A percentile compares a stretch with the other conserved stretches of the same genome.
Conservation (phyloP, 257 asterid species). For the Plantago elongata region DNA sequence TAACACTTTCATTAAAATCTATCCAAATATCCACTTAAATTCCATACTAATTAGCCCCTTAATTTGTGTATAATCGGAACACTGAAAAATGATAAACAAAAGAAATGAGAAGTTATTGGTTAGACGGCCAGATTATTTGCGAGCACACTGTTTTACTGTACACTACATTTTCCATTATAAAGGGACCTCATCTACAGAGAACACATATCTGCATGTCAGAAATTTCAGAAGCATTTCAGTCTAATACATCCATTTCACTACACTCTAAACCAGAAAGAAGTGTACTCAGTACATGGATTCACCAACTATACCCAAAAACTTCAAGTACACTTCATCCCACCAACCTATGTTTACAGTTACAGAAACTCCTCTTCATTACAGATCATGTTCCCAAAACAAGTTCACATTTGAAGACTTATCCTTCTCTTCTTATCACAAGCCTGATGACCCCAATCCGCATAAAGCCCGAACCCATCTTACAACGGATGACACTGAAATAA, state of each 20-base stretch:
- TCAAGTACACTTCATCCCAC: conserved; percentile 42
- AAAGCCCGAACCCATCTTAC: background rate
- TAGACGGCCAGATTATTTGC: too few species aligned
- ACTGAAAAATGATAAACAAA: too few species aligned
- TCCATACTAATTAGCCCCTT: too few species aligned
- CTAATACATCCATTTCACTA: too few species aligned
- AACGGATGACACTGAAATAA: conserved; percentile 54
- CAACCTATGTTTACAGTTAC: conserved; percentile 41
- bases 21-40: too few species aligned
- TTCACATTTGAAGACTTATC: conserved; percentile 36
- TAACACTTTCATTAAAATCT: too few species aligned
- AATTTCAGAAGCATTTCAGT: conserved; percentile 25
- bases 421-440: conserved; percentile 47
- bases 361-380: conserved; percentile 43
- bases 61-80: too few species aligned
- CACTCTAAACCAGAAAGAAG: background rate
- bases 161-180: too few species aligned
- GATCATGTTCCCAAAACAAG: conserved; percentile 26
- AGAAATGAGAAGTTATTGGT: too few species aligned
- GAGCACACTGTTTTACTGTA: too few species aligned
- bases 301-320: conserved; percentile 30
- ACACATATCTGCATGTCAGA: conserved; percentile 4
- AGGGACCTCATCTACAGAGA: conserved; percentile 21
- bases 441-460: conserved; percentile 22
- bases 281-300: conserved; percentile 39